Evolutionary conservation across 106 monocot genomes (phyloP).

Genomic region (Dactylorhiza incarnata): DNA sequence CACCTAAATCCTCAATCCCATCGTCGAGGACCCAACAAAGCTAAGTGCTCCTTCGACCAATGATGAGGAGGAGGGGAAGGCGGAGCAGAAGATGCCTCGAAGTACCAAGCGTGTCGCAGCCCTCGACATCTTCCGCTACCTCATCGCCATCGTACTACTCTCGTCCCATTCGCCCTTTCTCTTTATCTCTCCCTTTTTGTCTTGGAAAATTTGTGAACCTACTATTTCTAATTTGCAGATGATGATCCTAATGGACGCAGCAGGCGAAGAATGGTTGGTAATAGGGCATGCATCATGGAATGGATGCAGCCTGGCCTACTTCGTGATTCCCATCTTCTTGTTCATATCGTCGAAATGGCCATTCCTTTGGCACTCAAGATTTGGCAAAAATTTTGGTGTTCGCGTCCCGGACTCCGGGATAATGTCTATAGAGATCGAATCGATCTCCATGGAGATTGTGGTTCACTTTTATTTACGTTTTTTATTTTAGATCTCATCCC

Average conservation of each 20-base stretch:
- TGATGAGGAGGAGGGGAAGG: neutral
- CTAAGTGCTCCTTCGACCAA: neutral
- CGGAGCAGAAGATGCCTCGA: neutral
- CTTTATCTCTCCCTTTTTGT: neutral
- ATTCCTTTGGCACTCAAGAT: slow-evolving; percentile 74
- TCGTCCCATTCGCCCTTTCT: neutral
- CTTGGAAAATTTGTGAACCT: neutral
- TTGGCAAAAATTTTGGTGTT: no score
- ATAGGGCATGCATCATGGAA: slow-evolving; percentile 86
- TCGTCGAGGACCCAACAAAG: neutral
- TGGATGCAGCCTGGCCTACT: slow-evolving; percentile 84
- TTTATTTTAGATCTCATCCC: no score
- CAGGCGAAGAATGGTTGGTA: slow-evolving; percentile 80
- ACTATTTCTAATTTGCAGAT: slow-evolving; percentile 25
- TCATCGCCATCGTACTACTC: slow-evolving; percentile 59
- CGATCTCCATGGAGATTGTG: no score
- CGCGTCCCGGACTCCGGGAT: no score
- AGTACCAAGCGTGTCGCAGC: slow-evolving; percentile 60
- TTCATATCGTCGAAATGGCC: slow-evolving; percentile 89
- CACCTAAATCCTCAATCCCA: neutral
- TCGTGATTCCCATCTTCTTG: slow-evolving; percentile 91
- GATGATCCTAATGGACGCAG: slow-evolving; percentile 85
- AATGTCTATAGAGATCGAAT: no score
- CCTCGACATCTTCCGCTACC: slow-evolving; percentile 78
- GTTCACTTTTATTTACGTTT: no score